Conservation (phyloP, 139 green algal genomes). For the Chlamydomonas schloesseri region DNA sequence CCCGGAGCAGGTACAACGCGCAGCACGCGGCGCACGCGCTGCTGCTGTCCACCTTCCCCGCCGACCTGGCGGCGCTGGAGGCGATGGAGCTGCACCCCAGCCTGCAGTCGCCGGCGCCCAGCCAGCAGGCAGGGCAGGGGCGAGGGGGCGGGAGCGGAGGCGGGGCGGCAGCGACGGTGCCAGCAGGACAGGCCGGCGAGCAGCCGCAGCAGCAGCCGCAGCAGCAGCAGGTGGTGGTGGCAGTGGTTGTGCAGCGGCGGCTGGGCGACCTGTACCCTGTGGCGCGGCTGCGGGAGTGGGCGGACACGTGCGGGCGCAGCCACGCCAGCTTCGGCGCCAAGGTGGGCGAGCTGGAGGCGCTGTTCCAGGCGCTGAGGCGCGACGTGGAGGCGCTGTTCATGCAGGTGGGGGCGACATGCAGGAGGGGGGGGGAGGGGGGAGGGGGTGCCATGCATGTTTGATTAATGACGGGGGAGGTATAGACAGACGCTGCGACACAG, state of each 20-base stretch:
- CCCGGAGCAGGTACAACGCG: constrained; percentile 61
- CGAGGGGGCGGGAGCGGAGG: neutral
- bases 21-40: constrained; percentile 69
- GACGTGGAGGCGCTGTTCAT: constrained; percentile 91
- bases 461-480: too few species aligned
- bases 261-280: constrained; percentile 78
- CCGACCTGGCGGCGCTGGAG: constrained; percentile 77
- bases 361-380: constrained; percentile 74
- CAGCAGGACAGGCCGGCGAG: too few species aligned
- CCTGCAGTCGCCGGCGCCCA: constrained; percentile 26
- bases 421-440: too few species aligned
- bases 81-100: constrained; percentile 68
- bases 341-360: constrained; percentile 79
- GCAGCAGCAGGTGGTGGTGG: neutral
- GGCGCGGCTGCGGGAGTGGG: constrained; percentile 72
- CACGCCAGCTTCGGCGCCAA: constrained; percentile 80
- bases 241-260: neutral
- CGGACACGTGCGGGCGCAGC: constrained; percentile 64
- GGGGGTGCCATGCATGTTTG: too few species aligned
- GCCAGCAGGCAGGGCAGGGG: neutral
- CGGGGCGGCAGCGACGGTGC: too few species aligned
- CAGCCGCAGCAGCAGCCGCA: constrained; percentile 6
- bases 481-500: too few species aligned
- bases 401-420: constrained; percentile 39
- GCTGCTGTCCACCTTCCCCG: constrained; percentile 80